Base-by-base conservation (phyloP, 1,284 basidiomycete genomes). In the Pascua sp. region DNA sequence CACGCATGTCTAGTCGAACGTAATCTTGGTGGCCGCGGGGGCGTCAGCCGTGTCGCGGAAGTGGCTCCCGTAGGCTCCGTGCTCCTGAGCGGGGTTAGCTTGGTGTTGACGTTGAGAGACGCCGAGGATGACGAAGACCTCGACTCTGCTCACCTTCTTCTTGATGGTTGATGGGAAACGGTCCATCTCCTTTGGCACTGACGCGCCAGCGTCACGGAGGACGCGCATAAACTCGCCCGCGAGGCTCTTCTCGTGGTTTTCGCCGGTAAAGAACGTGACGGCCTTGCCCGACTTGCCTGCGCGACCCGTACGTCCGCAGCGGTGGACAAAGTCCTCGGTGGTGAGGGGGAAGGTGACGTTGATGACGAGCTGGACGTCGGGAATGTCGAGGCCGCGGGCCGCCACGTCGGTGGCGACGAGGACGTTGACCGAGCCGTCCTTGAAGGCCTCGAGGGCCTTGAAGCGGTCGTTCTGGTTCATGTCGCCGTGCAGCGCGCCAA, bases 281-380 rank as follows among this genome's bases (percentile, higher is more conserved):
- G 90, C 90, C 76, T 91, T 93, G 52, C 95, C 96, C 39, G 81
- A 85, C 73, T 88, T 87, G 38, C 95, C 95, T 41, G 90, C 95
- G 55, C 95, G 89, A 32, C 95, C 92, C 7, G 95, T 98, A 67
- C 95, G 85, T 37, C 95, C 95, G 66, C 98, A 98, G 38, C 96
- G 88, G 79, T 98, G 95, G 60, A 98, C 88, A 74, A 98, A 98
- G 80, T 98, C 81, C 69, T 80, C 72, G 49, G 95, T 87, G 0
- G 91, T 97, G 65, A 98, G 80, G 15, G 96, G 96, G 82, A 98
- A 99, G 10, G 92, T 97, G 70, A 98, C 96, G 79, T 96, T 96
- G 71, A 93, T 85, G 41, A 94, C 91, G 38, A 87, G 84, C 48
- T 87, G 90, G 41, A 98, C 96, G 71, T 96, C 89, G 4, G 96